Evolutionary conservation across 257 asterid species (phyloP).

Genomic region (Solanum bulbocastanum): DNA sequence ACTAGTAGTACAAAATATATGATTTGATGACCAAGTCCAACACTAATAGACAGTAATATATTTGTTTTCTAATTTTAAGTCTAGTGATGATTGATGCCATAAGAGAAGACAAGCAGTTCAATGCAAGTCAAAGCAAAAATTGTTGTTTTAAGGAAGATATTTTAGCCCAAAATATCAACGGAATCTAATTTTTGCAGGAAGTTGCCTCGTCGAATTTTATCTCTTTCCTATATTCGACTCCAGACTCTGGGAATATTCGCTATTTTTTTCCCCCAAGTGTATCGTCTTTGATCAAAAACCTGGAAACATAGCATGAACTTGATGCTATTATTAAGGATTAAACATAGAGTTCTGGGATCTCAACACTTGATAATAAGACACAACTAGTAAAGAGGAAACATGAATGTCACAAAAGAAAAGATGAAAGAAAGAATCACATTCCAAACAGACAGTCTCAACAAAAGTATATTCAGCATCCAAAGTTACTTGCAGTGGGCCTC

Average conservation of each 20-base stretch:
- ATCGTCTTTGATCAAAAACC: not conserved
- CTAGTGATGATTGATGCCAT: not conserved
- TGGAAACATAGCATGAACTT: not conserved
- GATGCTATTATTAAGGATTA: not conserved
- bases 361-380: not conserved
- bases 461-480: constrained; percentile 31
- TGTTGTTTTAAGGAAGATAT: not conserved
- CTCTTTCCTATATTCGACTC: not conserved
- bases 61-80: not conserved
- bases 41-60: not conserved
- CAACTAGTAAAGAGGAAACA: not conserved
- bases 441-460: not conserved
- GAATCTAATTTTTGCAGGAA: not conserved
- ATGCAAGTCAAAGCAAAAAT: not conserved
- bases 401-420: not conserved
- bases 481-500: constrained; percentile 12
- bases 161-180: not conserved
- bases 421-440: constrained; percentile 6
- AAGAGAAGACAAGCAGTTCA: not conserved
- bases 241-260: not conserved
- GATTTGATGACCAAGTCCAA: not conserved
- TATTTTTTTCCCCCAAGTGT: not conserved
- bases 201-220: not conserved
- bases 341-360: not conserved
- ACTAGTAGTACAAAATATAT: not conserved